phyloP scores from a whole-genome alignment of 306 rosid species.

The Dryas alaskensis region DNA sequence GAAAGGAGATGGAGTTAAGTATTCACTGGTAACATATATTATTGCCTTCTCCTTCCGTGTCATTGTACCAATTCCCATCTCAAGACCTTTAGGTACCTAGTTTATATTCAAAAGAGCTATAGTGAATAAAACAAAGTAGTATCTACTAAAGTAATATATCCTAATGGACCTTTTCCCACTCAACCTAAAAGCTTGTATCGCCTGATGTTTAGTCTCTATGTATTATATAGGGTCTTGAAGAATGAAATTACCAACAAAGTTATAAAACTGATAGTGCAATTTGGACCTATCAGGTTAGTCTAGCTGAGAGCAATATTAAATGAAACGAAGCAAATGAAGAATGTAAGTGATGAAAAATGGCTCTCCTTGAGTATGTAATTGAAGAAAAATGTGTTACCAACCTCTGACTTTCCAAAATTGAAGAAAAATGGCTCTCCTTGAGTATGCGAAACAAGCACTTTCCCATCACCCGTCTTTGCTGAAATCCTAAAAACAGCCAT shows the following conservation, averaged over 20 bases:
- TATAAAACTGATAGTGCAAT: background rate
- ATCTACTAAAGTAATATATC: background rate
- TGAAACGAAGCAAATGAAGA: background rate
- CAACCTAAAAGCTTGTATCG: background rate
- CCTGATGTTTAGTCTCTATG: background rate
- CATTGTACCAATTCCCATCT: conserved; percentile 95
- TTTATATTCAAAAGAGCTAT: conserved; percentile 17
- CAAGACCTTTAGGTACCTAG: conserved; percentile 96
- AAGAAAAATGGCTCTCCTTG: conserved; percentile 81
- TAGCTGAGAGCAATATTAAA: background rate
- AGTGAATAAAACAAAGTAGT: background rate
- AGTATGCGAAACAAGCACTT: conserved; percentile 55
- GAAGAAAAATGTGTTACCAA: conserved; percentile 22
- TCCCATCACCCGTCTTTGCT: conserved; percentile 67
- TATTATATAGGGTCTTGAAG: background rate
- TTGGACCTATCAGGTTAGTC: background rate
- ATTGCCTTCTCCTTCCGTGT: conserved; percentile 81
- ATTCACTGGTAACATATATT: conserved; percentile 64
- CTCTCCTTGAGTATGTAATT: conserved; percentile 51
- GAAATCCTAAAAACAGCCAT: conserved; percentile 65
- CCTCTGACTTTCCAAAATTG: conserved; percentile 90
- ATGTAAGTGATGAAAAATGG: conserved; percentile 48
- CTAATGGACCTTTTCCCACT: background rate
- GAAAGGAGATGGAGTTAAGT: conserved; percentile 69
- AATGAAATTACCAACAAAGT: background rate